Evolutionary conservation across 768 basidiomycete genomes (phyloP), one percentile per base, ranked within the genome.

Genomic region (Asterophora lycoperdoides): DNA sequence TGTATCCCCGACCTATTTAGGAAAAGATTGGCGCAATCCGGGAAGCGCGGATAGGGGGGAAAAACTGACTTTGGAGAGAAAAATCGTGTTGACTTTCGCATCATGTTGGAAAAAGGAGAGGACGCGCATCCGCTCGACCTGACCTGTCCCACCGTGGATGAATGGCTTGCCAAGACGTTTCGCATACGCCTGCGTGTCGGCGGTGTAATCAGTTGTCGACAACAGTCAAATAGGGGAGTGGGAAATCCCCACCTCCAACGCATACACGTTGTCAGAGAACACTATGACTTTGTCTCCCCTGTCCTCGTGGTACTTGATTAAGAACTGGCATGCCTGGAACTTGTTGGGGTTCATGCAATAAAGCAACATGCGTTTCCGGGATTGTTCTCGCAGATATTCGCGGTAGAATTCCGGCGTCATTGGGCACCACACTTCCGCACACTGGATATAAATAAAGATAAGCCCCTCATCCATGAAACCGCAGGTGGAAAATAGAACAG

Each of bases 301-400:
- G 57, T 87, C 85, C 69, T 99, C 96, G 63, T 99, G 96, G 58
- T 93, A 98, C 62, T 93, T 90, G 72, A 99, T 98, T 54, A 99
- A 74, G 67, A 96, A 99, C 60, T 99, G 96, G 64, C 95, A 97
- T 13, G 95, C 93, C 68, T 99, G 96, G 68, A 99, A 97, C 73
- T 99, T 99, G 64, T 89, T 92, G 11, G 96, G 96, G 62, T 99
- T 99, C 96, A 98, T 99, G 77, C 93, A 97, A 63, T 98, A 98
- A 6, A 99, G 74, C 35, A 99, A 75, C 83, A 96, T 96, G 56
- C 90, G 84, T 66, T 95, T 93, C 51, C 96, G 79, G 29, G 90
- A 89, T 63, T 89, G 86, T 65, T 93, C 90, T 53, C 89, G 78
- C 56, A 99, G 79, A 64, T 99, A 99, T 68, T 99, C 94, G 55